phyloP scores from a whole-genome alignment of 441 rosid species.

The Adansonia rubrostipa region DNA sequence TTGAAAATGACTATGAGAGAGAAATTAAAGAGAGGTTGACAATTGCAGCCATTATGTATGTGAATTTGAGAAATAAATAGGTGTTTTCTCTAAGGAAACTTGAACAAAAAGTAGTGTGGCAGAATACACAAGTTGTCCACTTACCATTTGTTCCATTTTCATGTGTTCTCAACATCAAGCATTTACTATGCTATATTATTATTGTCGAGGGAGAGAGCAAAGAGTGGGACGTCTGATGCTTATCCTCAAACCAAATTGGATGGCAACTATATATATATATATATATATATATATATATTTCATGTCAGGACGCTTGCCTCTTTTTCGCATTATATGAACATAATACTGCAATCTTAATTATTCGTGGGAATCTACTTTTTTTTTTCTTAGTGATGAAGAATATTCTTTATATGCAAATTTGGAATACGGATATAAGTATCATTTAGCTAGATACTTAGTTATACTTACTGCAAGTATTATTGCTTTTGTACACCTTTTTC shows the following conservation, averaged over 20 bases:
- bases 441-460: no score
- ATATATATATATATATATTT: no score
- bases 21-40: neutral
- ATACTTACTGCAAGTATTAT: no score
- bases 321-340: neutral
- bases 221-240: neutral
- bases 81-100: constrained; percentile 14
- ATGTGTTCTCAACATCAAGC: neutral
- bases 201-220: neutral
- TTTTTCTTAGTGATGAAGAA: no score
- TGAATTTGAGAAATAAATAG: neutral
- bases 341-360: neutral
- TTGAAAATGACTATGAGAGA: constrained; percentile 9
- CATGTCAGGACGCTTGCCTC: neutral
- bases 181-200: neutral
- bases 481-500: no score
- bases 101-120: neutral
- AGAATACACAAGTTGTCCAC: constrained; percentile 14
- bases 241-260: neutral
- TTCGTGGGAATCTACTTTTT: no score
- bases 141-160: constrained; percentile 11
- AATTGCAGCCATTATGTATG: neutral
- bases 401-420: no score
- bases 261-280: neutral
- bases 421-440: no score